These are phyloP conservation scores for Dentipellis sp. DNA, from an alignment of 768 basidiomycete species.

Conservation along the genomic window DNA sequence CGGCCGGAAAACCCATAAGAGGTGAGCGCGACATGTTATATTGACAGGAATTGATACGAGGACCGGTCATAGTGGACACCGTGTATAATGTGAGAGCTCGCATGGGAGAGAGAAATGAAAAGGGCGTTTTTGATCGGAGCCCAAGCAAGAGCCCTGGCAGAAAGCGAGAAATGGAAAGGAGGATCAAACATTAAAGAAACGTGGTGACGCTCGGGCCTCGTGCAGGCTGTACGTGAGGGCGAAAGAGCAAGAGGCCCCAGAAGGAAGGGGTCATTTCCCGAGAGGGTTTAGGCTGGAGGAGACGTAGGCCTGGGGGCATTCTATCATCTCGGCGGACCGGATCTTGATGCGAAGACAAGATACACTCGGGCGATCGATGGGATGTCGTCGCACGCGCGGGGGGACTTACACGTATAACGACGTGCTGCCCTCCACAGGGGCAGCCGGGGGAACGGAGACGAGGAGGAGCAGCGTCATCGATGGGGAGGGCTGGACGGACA, in stretches of 20 bases:
- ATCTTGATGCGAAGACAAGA: slow-evolving; percentile 3
- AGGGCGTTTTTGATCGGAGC: slow-evolving; percentile 14
- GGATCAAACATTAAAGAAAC: slow-evolving; percentile 15
- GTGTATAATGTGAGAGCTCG: slow-evolving; percentile 6
- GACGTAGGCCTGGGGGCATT: too few relatives aligned
- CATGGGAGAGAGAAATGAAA: slow-evolving; percentile 15
- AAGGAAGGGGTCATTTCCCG: not conserved
- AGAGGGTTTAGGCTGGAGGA: not conserved
- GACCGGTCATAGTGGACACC: too few relatives aligned
- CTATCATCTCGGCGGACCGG: slow-evolving; percentile 2
- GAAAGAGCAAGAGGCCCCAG: not conserved
- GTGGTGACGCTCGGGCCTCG: slow-evolving; percentile 13
- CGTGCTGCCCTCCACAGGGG: not conserved
- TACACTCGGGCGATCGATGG: not conserved
- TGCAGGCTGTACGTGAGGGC: slow-evolving; percentile 2
- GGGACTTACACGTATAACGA: not conserved
- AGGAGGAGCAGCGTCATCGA: not conserved
- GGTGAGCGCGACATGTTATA: slow-evolving; percentile 8
- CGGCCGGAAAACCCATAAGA: not conserved
- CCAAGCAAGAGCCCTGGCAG: slow-evolving; percentile 3
- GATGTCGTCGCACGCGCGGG: not conserved
- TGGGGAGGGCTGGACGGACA: not conserved
- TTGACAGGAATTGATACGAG: slow-evolving; percentile 5
- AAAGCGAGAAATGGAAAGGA: slow-evolving; percentile 13
- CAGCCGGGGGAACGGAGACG: not conserved